These are phyloP conservation scores for Epichloe gansuensis DNA, from an alignment of 2,329 filamentous ascomycete genomes.

Conservation along the genomic window DNA sequence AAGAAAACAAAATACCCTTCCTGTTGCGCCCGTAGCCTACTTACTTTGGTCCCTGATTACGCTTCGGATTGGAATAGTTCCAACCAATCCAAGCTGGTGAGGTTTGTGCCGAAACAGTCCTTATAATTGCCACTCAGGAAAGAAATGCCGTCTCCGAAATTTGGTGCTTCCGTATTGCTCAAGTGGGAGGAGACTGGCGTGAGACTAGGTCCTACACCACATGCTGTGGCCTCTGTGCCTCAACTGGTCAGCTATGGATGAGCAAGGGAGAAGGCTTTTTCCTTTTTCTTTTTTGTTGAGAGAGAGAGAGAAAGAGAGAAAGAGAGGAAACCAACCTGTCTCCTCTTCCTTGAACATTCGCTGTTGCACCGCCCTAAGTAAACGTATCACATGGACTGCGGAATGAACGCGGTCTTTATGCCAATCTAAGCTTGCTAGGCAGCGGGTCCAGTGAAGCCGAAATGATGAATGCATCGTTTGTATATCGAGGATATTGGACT, in stretches of 20 bases:
- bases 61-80: background rate
- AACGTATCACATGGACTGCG: background rate
- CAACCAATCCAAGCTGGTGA: conserved; percentile 1
- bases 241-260: background rate
- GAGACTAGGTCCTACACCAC: background rate
- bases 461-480: background rate
- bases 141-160: background rate
- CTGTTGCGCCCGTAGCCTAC: background rate
- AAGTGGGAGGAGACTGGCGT: background rate
- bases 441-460: conserved; percentile 1
- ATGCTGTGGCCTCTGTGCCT: background rate
- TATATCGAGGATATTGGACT: background rate
- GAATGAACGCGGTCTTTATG: background rate
- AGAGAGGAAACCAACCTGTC: background rate
- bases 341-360: background rate
- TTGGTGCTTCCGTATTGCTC: background rate
- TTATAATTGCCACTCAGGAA: background rate
- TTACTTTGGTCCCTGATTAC: background rate
- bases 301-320: no score
- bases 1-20: background rate
- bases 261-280: background rate
- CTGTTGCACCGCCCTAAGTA: background rate
- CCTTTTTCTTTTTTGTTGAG: background rate
- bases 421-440: background rate
- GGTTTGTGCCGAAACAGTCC: background rate